phyloP scores from a whole-genome alignment of 495 filamentous ascomycete genomes.

The Neurospora africana region DNA sequence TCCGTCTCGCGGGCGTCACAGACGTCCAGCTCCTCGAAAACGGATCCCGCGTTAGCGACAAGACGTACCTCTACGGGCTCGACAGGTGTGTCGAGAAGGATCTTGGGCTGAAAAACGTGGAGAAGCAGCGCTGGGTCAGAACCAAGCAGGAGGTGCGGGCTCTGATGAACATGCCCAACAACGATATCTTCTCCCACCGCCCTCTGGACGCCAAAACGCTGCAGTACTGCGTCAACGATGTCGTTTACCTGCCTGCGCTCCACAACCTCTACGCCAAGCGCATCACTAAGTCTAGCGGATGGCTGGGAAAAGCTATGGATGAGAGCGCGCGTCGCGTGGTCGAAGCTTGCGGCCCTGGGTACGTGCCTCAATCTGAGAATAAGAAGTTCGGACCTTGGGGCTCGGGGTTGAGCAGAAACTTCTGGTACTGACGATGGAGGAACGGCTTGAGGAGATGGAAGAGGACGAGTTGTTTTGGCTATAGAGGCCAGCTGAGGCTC shows the following conservation, averaged over 20 bases:
- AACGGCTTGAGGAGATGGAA: background rate
- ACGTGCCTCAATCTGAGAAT: background rate
- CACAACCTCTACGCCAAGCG: background rate
- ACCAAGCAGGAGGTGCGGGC: background rate
- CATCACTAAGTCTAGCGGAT: background rate
- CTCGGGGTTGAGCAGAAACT: background rate
- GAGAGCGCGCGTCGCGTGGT: background rate
- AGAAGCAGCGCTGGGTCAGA: background rate
- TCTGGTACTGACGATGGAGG: background rate
- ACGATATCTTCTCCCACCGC: background rate
- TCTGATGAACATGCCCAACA: background rate
- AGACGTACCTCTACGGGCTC: constrained; percentile 27
- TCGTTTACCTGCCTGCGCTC: background rate
- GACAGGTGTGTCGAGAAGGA: constrained; percentile 33
- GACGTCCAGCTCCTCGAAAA: constrained; percentile 51
- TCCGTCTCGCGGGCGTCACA: constrained; percentile 30
- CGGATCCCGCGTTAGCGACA: constrained; percentile 21
- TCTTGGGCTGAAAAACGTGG: background rate
- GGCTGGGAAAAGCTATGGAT: background rate
- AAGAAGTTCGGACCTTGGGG: background rate
- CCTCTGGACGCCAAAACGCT: background rate
- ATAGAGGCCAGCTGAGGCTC: background rate
- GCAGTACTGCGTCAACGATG: background rate
- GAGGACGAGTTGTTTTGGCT: background rate
- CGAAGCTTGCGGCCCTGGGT: background rate